Base-by-base conservation (phyloP, 1,139 yeast species). In the Suhomyces kunorum region DNA sequence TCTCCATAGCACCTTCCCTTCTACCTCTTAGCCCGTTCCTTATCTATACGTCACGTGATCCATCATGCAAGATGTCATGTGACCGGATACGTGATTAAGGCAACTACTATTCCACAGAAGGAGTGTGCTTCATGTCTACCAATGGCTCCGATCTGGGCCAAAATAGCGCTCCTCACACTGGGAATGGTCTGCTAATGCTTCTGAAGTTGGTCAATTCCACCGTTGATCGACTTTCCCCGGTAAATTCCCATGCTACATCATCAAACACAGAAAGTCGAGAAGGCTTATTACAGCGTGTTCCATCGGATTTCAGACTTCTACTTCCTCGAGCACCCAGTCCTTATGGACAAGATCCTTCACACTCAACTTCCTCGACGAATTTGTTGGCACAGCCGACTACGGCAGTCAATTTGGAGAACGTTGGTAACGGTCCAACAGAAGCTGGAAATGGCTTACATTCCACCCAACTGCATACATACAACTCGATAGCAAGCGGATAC, bases 391-490 rank as follows among this genome's bases (percentile, higher is more conserved):
- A 40, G 11, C 58, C 59, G 1, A 56, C 61, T 8, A 57, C 60
- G 1, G 59, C 59, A 7, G 39, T 56, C 12, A 54, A 47, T 32
- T 42, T 54, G 18, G 55, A 54, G 30, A 56, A 47, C 14, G 55
- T 34, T 4, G 40, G 34, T 5, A 34, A 43, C 5, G 47, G 42
- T 11, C 41, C 43, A 8, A 34, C 40, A 14, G 40, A 31, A 6
- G 15, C 40, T 7, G 36, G 35, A 8, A 39, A 29, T 16, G 36
- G 35, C 5, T 30, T 42, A 22, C 25, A 26, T 2, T 26, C 27
- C 3, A 37, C 37, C 25, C 32, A 29, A 5, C 46, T 43, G 43
- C 38, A 32, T 27, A 24, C 36, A 11, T 37, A 38, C 11, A 31
- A 28, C 22, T 28, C 18, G 8, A 15, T 20, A 1, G 14, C 25